Base-by-base conservation (phyloP, 2,329 filamentous ascomycete species). In the Pseudogymnoascus sp. region DNA sequence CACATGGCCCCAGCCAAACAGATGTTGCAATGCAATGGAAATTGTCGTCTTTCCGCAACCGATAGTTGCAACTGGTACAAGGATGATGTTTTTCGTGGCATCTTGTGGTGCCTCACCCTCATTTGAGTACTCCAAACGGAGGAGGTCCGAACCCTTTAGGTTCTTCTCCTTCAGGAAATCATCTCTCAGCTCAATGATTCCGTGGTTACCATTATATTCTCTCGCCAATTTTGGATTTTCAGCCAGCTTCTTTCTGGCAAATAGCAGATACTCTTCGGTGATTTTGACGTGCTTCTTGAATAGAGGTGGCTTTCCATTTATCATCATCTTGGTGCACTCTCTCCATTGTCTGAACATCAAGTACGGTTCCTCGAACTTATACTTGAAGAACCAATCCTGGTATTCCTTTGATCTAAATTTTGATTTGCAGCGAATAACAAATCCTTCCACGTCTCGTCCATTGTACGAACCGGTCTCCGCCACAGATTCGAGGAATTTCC, bases 301-400 rank as follows among this genome's bases (percentile, higher is more conserved):
- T 65, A 81, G 88, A 9, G 92, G 90, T 38, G 83, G 76, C 67
- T 84, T 88, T 12, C 88, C 88, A 1, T 81, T 70, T 66, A 99
- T 97, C 62, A 97, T 75, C 4, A 90, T 83, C 73, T 96, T 97
- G 41, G 94, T 99, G 72, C 90, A 96, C 76, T 99, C 94, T 64
- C 94, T 87, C 94, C 94, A 99, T 76, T 99, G 94, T 22, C 94
- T 86, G 75, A 97, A 99, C 91, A 99, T 95, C 63, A 99, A 78
- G 72, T 99, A 99, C 0, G 94, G 94, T 76, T 99, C 94, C 71
- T 99, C 94, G 63, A 99, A 99, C 77, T 99, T 99, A 83, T 92
- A 99, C 75, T 99, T 99, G 86, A 99, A 99, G 75, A 99, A 99
- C 94, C 94, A 99, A 73, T 99, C 92, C n/a, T 83, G 77, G 72